phyloP scores from a whole-genome alignment of 1,284 basidiomycete genomes.

The Trametes pubescens region DNA sequence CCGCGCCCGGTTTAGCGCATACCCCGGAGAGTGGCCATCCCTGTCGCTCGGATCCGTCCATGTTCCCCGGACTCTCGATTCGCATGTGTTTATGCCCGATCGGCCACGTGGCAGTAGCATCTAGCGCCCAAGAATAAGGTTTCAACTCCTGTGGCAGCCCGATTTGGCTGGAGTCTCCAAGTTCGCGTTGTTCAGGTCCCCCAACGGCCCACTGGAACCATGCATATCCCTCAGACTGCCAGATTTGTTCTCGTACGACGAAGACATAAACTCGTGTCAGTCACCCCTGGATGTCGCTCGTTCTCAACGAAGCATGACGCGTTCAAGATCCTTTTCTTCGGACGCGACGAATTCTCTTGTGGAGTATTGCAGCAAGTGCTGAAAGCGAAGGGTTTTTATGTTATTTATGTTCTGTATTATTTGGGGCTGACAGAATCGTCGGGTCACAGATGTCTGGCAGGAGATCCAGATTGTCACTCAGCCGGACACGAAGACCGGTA shows the following conservation, averaged over 20 bases:
- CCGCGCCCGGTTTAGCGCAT: background rate
- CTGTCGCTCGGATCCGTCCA: background rate
- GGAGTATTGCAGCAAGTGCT: conserved; percentile 62
- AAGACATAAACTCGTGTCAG: background rate
- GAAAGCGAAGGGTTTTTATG: conserved; percentile 58
- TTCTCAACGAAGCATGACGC: conserved; percentile 17
- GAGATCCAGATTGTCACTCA: conserved; percentile 66
- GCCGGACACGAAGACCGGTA: conserved; percentile 61
- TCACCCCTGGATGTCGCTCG: background rate
- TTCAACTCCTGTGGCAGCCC: background rate
- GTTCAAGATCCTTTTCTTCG: conserved; percentile 72
- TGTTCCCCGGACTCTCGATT: background rate
- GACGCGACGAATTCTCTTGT: conserved; percentile 79
- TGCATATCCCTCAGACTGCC: background rate
- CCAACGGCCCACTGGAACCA: background rate
- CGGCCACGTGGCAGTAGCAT: background rate
- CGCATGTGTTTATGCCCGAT: conserved; percentile 10
- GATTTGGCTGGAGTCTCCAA: background rate
- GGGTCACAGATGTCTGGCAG: conserved; percentile 75
- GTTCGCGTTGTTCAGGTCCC: background rate
- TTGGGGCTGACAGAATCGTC: no score
- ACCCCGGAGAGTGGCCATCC: background rate
- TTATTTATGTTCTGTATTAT: no score
- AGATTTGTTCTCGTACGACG: background rate
- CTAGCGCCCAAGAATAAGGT: no score